These are phyloP conservation scores for Diplogelasinospora grovesii DNA, from an alignment of 495 filamentous ascomycete genomes.

Conservation along the genomic window DNA sequence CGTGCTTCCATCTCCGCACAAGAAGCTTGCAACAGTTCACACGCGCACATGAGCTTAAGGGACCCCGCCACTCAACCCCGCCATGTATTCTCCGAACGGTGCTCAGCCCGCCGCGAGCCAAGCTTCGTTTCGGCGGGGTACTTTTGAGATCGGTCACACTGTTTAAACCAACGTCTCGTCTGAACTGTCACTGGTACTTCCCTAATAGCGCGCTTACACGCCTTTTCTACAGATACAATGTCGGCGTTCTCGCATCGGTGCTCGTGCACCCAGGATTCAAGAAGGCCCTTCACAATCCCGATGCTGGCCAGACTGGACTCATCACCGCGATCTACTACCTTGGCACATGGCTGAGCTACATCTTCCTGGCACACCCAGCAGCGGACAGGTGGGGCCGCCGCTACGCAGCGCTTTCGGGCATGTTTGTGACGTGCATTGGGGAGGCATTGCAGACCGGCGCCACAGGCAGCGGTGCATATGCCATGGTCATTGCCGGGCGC, in stretches of 20 bases:
- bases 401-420: conserved; percentile 41
- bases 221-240: conserved; percentile 44
- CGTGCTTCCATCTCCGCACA: no score
- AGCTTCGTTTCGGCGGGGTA: no score
- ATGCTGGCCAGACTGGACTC: conserved; percentile 37
- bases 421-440: conserved; percentile 39
- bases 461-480: conserved; percentile 32
- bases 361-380: conserved; percentile 44
- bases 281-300: conserved; percentile 35
- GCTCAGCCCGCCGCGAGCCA: no score
- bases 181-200: background rate
- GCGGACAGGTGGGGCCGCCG: conserved; percentile 46
- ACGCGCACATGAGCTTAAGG: no score
- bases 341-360: conserved; percentile 48
- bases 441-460: conserved; percentile 40
- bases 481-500: conserved; percentile 48
- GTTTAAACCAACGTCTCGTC: no score
- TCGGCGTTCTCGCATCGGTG: conserved; percentile 50
- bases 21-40: no score
- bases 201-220: conserved; percentile 3
- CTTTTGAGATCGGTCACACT: no score
- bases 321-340: conserved; percentile 54
- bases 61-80: no score
- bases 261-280: conserved; percentile 49
- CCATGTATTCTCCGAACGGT: no score